A percentile compares a stretch with the other conserved stretches of the same genome.
phyloP scores from a whole-genome alignment of 192 early-diverging fungal genomes.

The Piromyces sp. region DNA sequence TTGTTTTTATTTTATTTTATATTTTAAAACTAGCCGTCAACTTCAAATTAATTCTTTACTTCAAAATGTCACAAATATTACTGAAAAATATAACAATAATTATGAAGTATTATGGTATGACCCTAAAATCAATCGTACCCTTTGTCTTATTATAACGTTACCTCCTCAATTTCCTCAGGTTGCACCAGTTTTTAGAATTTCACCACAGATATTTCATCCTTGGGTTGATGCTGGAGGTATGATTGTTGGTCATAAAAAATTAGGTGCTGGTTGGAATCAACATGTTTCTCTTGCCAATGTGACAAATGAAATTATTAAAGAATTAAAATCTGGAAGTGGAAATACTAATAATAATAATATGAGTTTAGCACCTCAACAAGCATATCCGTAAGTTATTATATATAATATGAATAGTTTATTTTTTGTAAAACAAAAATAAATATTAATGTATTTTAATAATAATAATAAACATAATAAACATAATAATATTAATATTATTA shows the following conservation, averaged over 20 bases:
- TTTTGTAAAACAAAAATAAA: no score
- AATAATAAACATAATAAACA: no score
- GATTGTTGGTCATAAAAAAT: neutral
- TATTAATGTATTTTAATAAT: no score
- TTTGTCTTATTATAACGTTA: neutral
- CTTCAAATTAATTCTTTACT: neutral
- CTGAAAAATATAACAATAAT: neutral
- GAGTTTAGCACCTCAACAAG: neutral
- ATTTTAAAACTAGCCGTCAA: neutral
- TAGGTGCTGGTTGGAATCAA: neutral
- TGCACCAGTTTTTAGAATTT: neutral
- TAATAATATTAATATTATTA: no score
- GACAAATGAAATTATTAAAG: neutral
- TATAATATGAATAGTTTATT: no score
- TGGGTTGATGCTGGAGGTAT: neutral
- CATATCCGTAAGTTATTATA: neutral
- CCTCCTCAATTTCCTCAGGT: neutral
- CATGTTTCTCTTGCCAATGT: neutral
- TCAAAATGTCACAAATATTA: neutral
- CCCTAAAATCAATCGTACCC: neutral
- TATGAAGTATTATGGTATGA: neutral
- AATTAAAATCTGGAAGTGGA: neutral
- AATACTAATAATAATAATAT: no score
- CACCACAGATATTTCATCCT: neutral
- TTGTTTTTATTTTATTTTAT: neutral